These are phyloP conservation scores for Sesbania bispinosa DNA, from an alignment of 306 rosid species.

Conservation along the genomic window DNA sequence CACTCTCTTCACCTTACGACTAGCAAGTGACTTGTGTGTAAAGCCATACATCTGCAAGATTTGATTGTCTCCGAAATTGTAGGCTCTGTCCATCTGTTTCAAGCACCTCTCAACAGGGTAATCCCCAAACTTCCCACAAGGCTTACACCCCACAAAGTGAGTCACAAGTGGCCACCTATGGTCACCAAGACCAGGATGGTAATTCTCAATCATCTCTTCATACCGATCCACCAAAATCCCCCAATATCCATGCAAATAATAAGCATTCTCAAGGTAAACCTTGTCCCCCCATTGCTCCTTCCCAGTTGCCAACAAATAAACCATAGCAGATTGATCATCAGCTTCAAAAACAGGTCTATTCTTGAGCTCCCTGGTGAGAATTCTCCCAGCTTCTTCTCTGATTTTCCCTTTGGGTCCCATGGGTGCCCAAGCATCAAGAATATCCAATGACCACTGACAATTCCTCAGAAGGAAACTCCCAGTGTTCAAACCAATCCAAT, in stretches of 20 bases:
- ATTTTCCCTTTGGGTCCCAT: constrained; percentile 95
- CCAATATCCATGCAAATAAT: constrained; percentile 86
- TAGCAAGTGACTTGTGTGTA: constrained; percentile 60
- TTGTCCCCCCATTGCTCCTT: constrained; percentile 56
- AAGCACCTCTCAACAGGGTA: constrained; percentile 79
- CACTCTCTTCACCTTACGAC: constrained; percentile 67
- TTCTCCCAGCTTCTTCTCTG: constrained; percentile 84
- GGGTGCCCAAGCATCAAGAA: constrained; percentile 92
- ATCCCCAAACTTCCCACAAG: constrained; percentile 91
- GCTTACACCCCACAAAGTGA: constrained; percentile 93
- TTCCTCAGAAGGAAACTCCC: constrained; percentile 75
- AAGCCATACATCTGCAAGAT: constrained; percentile 84
- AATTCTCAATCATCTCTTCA: constrained; percentile 75
- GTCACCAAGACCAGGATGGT: constrained; percentile 83
- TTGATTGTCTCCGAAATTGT: constrained; percentile 83
- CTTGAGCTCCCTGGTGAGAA: constrained; percentile 68
- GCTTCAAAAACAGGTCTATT: constrained; percentile 25
- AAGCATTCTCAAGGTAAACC: constrained; percentile 65
- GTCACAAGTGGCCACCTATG: constrained; percentile 95
- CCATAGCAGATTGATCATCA: constrained; percentile 22
- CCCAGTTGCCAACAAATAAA: constrained; percentile 40
- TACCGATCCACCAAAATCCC: constrained; percentile 82
- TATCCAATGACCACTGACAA: constrained; percentile 80
- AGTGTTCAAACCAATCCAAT: constrained; percentile 88
- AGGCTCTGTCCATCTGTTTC: constrained; percentile 91